Evolutionary conservation across 2,329 filamentous ascomycete species (phyloP).

Genomic region (Ascochyta fabae): DNA sequence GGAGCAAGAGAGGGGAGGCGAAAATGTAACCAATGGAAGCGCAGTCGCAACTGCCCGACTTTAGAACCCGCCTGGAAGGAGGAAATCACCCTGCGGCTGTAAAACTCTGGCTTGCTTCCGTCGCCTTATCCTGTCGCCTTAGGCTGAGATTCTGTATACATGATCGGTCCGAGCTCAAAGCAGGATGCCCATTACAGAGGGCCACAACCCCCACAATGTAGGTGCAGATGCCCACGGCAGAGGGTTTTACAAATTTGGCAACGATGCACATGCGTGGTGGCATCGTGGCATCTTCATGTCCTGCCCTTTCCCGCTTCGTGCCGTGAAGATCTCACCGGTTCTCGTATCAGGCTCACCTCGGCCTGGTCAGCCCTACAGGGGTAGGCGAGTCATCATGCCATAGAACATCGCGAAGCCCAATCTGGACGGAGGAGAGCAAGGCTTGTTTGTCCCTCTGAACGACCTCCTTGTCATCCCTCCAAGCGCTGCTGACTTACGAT

Average conservation of each 20-base stretch:
- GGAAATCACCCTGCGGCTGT: neutral
- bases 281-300: conserved; percentile 4
- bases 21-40: neutral
- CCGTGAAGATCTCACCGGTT: conserved; percentile 15
- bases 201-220: neutral
- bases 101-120: neutral
- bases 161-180: neutral
- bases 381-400: conserved; percentile 7
- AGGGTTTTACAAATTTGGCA: neutral
- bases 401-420: conserved; percentile 5
- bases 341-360: conserved; percentile 11
- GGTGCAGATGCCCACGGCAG: neutral
- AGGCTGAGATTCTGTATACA: no score
- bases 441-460: neutral
- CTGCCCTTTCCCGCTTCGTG: conserved; percentile 7
- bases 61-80: neutral
- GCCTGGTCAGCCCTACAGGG: neutral
- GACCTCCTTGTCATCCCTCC: neutral
- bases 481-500: neutral
- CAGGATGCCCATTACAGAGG: neutral
- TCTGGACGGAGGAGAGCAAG: neutral
- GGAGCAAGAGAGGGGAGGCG: neutral
- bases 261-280: neutral
- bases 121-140: neutral
- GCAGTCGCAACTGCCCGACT: neutral